These are phyloP conservation scores for Coniochaeta sp. DNA, from an alignment of 2,329 filamentous ascomycete genomes.

Conservation along the genomic window DNA sequence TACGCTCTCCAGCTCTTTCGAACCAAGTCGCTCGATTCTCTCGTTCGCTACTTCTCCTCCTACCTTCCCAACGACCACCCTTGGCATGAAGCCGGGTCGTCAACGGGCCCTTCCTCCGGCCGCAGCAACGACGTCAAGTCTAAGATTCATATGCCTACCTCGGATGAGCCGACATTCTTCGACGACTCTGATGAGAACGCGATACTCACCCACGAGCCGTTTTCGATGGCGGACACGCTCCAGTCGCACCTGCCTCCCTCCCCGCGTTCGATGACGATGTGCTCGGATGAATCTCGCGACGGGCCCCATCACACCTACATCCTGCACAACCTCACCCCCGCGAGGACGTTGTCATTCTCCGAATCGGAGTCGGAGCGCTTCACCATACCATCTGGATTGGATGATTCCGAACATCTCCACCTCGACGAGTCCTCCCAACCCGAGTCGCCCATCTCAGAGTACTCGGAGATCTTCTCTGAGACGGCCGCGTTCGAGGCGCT, in stretches of 20 bases:
- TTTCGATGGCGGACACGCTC: conserved; percentile 20
- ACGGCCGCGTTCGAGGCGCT: conserved; percentile 11
- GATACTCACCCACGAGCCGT: conserved; percentile 38
- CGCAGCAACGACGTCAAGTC: conserved; percentile 29
- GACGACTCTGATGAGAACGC: conserved; percentile 31
- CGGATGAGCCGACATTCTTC: conserved; percentile 29
- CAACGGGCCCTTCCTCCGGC: conserved; percentile 27
- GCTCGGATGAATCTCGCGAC: conserved; percentile 34
- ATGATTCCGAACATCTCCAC: conserved; percentile 14
- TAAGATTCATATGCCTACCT: conserved; percentile 10
- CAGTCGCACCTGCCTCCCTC: conserved; percentile 32
- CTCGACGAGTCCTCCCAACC: conserved; percentile 37
- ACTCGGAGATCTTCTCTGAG: conserved; percentile 36
- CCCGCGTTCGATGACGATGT: conserved; percentile 43
- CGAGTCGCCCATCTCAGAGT: conserved; percentile 34
- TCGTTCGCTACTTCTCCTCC: conserved; percentile 52
- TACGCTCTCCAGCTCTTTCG: conserved; percentile 52
- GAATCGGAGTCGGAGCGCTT: conserved; percentile 39
- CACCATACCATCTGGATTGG: conserved; percentile 10
- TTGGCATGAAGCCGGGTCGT: conserved; percentile 24
- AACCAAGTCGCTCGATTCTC: conserved; percentile 50
- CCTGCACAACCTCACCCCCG: conserved; percentile 27
- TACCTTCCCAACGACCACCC: conserved; percentile 46
- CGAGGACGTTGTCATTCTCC: conserved; percentile 44
- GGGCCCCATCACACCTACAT: conserved; percentile 24